Conservation (phyloP, 2,329 filamentous ascomycete species). For the Fusarium devonianum region DNA sequence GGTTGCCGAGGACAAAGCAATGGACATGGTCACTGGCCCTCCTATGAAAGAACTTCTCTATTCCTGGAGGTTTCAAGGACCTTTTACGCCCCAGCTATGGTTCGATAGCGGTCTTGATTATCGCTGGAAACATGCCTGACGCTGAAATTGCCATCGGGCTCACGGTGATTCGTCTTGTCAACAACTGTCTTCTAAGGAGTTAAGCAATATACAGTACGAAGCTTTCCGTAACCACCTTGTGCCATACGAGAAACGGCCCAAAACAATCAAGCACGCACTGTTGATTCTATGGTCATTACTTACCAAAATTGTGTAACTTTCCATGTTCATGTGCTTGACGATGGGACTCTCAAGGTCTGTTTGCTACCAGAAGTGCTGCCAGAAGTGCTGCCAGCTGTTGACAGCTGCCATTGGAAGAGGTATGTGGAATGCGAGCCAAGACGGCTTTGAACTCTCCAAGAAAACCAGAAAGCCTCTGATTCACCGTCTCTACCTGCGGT, state of each 20-base stretch:
- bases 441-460: not conserved
- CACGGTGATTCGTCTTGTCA: no score
- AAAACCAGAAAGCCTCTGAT: not conserved
- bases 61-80: conserved; percentile 49
- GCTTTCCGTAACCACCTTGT: no score
- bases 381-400: not conserved
- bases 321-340: no score
- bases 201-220: no score
- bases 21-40: conserved; percentile 45
- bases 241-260: no score
- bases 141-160: not conserved
- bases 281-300: no score
- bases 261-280: no score
- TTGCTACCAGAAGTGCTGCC: not conserved
- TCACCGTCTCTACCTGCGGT: not conserved
- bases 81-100: conserved; percentile 55
- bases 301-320: no score
- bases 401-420: not conserved
- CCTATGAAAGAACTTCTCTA: conserved; percentile 40
- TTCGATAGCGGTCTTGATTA: conserved; percentile 56
- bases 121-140: conserved; percentile 42
- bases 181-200: no score
- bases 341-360: no score
- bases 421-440: not conserved
- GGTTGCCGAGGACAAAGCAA: conserved; percentile 52